These are phyloP conservation scores for Saposhnikovia divaricata DNA, from an alignment of 129 eudicot species.

Conservation along the genomic window DNA sequence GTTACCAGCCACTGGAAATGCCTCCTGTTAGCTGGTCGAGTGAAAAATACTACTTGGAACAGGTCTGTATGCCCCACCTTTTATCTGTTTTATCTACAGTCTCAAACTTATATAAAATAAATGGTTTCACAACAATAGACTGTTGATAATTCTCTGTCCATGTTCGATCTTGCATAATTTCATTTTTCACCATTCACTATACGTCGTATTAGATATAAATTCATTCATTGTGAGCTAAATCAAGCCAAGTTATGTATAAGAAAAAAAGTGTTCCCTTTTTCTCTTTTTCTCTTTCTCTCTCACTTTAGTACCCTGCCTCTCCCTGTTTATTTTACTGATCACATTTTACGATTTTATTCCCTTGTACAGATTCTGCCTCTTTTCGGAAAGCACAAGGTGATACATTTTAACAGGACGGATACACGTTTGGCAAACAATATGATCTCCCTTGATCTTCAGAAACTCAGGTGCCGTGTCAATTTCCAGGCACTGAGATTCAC, in stretches of 20 bases:
- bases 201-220: neutral
- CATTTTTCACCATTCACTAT: neutral
- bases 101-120: neutral
- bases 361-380: slow-evolving; percentile 80
- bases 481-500: slow-evolving; percentile 86
- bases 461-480: slow-evolving; percentile 92
- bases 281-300: neutral
- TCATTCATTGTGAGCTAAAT: neutral
- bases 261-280: neutral
- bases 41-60: slow-evolving; percentile 82
- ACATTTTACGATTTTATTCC: neutral
- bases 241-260: neutral
- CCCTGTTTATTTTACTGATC: neutral
- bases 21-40: slow-evolving; percentile 98
- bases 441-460: slow-evolving; percentile 70
- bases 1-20: slow-evolving; percentile 67
- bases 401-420: slow-evolving; percentile 92
- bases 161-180: neutral
- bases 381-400: slow-evolving; percentile 61
- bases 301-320: neutral
- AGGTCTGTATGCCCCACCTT: slow-evolving; percentile 33
- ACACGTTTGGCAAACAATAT: slow-evolving; percentile 90
- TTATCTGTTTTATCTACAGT: neutral
- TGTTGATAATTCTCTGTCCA: neutral
- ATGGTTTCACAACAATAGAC: neutral